Base-by-base conservation (phyloP, 1,139 yeast species). In the Scheffersomyces parashehatae region DNA sequence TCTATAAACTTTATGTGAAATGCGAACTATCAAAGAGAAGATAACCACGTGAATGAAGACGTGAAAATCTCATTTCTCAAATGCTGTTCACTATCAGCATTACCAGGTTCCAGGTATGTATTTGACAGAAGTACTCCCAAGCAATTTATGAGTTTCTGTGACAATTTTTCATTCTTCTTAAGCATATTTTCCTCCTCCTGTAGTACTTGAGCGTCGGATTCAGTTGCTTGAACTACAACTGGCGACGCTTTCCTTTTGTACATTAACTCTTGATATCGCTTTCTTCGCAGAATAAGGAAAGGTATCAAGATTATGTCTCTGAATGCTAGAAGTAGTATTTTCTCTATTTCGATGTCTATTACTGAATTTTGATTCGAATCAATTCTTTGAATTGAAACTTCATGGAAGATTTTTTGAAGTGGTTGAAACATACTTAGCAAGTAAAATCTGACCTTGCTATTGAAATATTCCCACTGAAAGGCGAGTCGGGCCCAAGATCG, bases 281-380 rank as follows among this genome's bases (percentile, higher is more conserved):
- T 34, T 26, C 40, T 53, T 35, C 71, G 48, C 14, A 52, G 54
- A 5, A 57, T 41, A 7, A 70, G 48, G 28, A 63, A 56, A 1
- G 77, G 76, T 12, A 54, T 43, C 2, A 71, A 44, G 6, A 71
- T 50, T 8, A 59, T 54, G 30, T 68, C 70, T 39, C 70, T 57
- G 44, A 69, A 72, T 3, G 73, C 61, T 15, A 55, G 45, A 5
- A 71, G 48, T 5, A 70, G 47, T 3, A 64, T 52, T 28, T 49
- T 55, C 40, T 71, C 75, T 5, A 70, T 58, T 28, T 65, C 63
- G 5, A 70, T 57, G n/a, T 49, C 56, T 9, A 50, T 28, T 4
- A 43, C 28, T 10, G 43, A 28, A 10, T 26, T 29, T 11, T 39
- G 29, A 4, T 39, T 29, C 31, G 40, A 33, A 14, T 37, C 31